Conservation (phyloP, 768 basidiomycete genomes). For the Boletus patriciae region DNA sequence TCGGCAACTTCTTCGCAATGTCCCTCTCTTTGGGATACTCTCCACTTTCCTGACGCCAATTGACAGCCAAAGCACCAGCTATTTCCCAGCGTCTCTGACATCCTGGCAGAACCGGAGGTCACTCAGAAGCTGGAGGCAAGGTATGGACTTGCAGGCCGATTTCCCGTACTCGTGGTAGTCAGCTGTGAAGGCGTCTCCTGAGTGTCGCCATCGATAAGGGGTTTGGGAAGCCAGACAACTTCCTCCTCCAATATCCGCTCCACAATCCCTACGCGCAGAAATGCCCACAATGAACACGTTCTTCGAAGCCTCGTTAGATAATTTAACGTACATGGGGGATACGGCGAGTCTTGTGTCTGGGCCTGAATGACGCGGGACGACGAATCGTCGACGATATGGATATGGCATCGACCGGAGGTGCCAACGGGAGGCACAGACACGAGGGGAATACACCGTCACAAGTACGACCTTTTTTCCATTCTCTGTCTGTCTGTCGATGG, state of each 20-base stretch:
- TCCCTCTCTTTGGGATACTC: conserved; percentile 28
- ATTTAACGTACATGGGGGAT: conserved; percentile 80
- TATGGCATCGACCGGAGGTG: conserved; percentile 15
- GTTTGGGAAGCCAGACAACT: conserved; percentile 36
- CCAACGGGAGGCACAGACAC: conserved; percentile 36
- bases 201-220: conserved; percentile 15
- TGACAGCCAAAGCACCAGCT: conserved; percentile 59
- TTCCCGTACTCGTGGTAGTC: background rate
- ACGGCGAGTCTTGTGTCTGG: conserved; percentile 26
- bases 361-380: conserved; percentile 40
- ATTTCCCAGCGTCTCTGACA: conserved; percentile 73
- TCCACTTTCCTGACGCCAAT: conserved; percentile 48
- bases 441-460: conserved; percentile 87
- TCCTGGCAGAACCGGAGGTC: conserved; percentile 65
- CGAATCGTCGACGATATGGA: no score
- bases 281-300: conserved; percentile 91
- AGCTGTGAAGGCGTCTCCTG: background rate
- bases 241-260: conserved; percentile 92
- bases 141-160: conserved; percentile 2
- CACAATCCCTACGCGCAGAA: conserved; percentile 76
- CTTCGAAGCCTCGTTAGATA: conserved; percentile 80
- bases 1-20: conserved; percentile 14
- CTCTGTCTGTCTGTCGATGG: conserved; percentile 65
- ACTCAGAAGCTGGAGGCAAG: conserved; percentile 30
- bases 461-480: conserved; percentile 79